These are phyloP conservation scores for Clonostachys sp. DNA, from an alignment of 2,329 filamentous ascomycete species.

Conservation along the genomic window DNA sequence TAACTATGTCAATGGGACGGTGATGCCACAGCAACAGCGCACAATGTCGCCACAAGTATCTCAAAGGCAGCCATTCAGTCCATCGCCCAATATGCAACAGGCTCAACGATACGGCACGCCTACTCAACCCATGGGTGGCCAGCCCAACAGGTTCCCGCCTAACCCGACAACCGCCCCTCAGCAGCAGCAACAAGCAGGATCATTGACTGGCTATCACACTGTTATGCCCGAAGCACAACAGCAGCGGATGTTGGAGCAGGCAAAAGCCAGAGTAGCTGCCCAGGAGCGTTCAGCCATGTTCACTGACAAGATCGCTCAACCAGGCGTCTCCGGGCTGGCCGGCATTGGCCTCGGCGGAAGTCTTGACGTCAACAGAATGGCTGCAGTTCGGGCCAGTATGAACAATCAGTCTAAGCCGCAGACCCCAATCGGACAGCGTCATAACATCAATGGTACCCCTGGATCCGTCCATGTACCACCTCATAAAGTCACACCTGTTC, in stretches of 20 bases:
- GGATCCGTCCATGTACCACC: slow-evolving; percentile 21
- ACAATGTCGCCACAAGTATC: slow-evolving; percentile 40
- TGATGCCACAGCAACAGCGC: slow-evolving; percentile 25
- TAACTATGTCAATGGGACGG: slow-evolving; percentile 36
- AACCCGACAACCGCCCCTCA: slow-evolving; percentile 2
- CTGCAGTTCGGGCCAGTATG: slow-evolving; percentile 27
- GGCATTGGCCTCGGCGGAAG: slow-evolving; percentile 25
- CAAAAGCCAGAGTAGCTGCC: slow-evolving; percentile 40
- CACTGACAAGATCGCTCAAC: slow-evolving; percentile 35
- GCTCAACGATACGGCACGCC: slow-evolving; percentile 23
- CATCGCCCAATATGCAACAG: slow-evolving; percentile 29
- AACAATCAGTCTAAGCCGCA: slow-evolving; percentile 30
- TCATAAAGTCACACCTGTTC: slow-evolving; percentile 37
- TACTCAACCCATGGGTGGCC: slow-evolving; percentile 17
- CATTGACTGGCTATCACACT: slow-evolving; percentile 39
- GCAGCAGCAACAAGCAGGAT: slow-evolving; percentile 17
- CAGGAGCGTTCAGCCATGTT: slow-evolving; percentile 35
- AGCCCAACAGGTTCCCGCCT: slow-evolving; percentile 18
- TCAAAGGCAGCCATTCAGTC: slow-evolving; percentile 28
- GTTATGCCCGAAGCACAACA: slow-evolving; percentile 45
- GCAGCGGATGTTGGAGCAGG: slow-evolving; percentile 45
- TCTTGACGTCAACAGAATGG: slow-evolving; percentile 21
- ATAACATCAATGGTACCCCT: slow-evolving; percentile 26
- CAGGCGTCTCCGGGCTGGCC: slow-evolving; percentile 30
- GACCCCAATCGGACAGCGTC: slow-evolving; percentile 7